Base-by-base conservation (phyloP, 169 alveolate genomes). In the Plasmodium fragile region DNA sequence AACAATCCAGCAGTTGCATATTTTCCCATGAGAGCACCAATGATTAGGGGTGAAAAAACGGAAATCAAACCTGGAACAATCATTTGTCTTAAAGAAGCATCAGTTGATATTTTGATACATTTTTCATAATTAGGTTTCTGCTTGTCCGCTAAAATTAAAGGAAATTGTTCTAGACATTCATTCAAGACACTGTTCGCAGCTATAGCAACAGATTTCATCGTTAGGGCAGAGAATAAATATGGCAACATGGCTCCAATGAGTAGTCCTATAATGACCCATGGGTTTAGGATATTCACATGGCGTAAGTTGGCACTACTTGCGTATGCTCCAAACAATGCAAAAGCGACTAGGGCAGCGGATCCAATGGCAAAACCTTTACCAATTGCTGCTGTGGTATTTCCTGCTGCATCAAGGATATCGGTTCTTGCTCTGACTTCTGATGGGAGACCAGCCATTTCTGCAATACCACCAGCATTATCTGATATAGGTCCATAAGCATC, bases 401-500 rank as follows among this genome's bases (percentile, higher is more conserved):
- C 99, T 13, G 98, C 99, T 39, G 99, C 98, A 83, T 98, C 99
- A 45, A 97, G 96, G 59, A 98, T 97, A 70, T 98, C 99, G 30
- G 99, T 97, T 36, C 96, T 95, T 78, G 95, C 92, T 92, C 99
- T 97, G 83, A 97, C 97, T 65, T 96, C 97, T 10, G 96, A 95
- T 52, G 97, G 97, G 78, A 97, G 93, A 92, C 96, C 98, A 52
- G 98, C 94, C 98, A 98, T 98, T 93, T 97, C 99, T 11, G 98
- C 99, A 80, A 98, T 98, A 82, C 99, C 99, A n/a, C 98, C 99
- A 22, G 99, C 99, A 93, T 98, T 98, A 95, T 97, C 99, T 43
- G 98, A 92, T 92, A 98, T 97, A 36, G 99, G 99, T 36, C 99
- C 99, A 90, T 97, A 98, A 39, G 98, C 98, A 87, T 97, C 99